These are phyloP conservation scores for Fusarium palustre DNA, from an alignment of 2,329 filamentous ascomycete genomes.

Conservation along the genomic window DNA sequence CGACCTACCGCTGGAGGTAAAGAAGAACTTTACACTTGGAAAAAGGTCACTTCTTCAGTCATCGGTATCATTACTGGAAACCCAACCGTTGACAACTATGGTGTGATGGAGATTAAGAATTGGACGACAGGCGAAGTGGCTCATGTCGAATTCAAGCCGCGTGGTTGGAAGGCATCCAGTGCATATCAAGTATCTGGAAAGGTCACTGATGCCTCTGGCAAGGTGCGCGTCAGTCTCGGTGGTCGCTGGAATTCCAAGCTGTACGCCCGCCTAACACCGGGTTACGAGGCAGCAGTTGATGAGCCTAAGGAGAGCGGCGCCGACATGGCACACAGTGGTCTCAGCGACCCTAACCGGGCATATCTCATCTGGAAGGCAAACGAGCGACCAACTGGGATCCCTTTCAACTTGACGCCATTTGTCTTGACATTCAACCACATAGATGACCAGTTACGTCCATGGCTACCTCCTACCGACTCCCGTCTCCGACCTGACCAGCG, in stretches of 20 bases:
- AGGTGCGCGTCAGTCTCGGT: conserved; percentile 87
- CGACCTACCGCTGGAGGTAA: conserved; percentile 79
- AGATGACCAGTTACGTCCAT: conserved; percentile 80
- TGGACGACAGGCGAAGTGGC: conserved; percentile 95
- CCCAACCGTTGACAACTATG: conserved; percentile 97
- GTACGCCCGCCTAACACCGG: conserved; percentile 91
- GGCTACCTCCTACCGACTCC: conserved; percentile 92
- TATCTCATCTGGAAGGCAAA: conserved; percentile 96
- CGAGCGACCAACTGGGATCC: conserved; percentile 81
- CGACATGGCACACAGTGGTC: conserved; percentile 61
- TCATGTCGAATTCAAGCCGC: conserved; percentile 89
- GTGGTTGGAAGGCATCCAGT: conserved; percentile 94
- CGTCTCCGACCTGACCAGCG: conserved; percentile 93
- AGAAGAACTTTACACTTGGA: conserved; percentile 96
- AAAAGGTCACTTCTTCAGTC: conserved; percentile 98
- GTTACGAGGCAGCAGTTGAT: conserved; percentile 81
- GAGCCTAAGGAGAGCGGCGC: conserved; percentile 59
- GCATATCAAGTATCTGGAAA: conserved; percentile 91
- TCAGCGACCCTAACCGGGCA: conserved; percentile 76
- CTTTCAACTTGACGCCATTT: conserved; percentile 97
- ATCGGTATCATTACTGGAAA: conserved; percentile 98
- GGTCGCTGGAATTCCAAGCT: conserved; percentile 98
- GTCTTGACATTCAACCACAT: conserved; percentile 94
- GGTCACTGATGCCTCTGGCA: conserved; percentile 81
- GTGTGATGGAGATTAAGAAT: conserved; percentile 96